These are phyloP conservation scores for Aspergillus olivimuriae DNA, from an alignment of 495 filamentous ascomycete species.

Conservation along the genomic window DNA sequence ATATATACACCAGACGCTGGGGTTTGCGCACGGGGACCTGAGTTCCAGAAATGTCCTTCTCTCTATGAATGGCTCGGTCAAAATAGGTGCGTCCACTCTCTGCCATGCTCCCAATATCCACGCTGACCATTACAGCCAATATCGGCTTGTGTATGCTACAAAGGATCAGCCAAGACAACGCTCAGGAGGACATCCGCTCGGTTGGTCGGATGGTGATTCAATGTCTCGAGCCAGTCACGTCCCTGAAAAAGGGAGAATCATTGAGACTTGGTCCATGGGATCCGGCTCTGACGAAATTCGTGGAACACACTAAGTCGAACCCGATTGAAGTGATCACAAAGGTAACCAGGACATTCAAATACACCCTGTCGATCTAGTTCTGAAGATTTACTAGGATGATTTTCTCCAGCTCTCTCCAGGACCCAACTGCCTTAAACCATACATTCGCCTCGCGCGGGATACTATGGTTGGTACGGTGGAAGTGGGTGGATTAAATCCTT, in stretches of 20 bases:
- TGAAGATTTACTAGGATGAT: conserved; percentile 9
- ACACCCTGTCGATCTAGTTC: too few species aligned
- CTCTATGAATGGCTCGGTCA: conserved; percentile 5
- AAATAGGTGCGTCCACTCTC: conserved; percentile 8
- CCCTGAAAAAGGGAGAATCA: conserved; percentile 2
- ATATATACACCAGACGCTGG: conserved; percentile 5
- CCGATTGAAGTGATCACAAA: conserved; percentile 1
- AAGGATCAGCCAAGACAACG: neutral
- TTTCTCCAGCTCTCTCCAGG: conserved; percentile 9
- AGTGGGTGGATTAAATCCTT: neutral
- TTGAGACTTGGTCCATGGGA: conserved; percentile 3
- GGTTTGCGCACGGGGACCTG: conserved; percentile 5
- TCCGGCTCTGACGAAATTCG: conserved; percentile 1
- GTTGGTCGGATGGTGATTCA: conserved; percentile 5
- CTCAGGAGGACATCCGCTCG: conserved; percentile 2
- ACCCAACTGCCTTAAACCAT: conserved; percentile 4
- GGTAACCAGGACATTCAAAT: conserved; percentile 2
- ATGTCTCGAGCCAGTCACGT: conserved; percentile 9
- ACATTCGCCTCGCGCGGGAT: conserved; percentile 7
- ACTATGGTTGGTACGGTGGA: neutral
- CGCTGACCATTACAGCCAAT: too few species aligned
- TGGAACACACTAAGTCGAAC: conserved; percentile 4
- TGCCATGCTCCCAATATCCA: neutral
- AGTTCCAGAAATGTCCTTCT: conserved; percentile 4
- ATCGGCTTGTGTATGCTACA: conserved; percentile 5